Conservation (phyloP, 1,284 basidiomycete genomes). For the Limonomyces culmigenus region DNA sequence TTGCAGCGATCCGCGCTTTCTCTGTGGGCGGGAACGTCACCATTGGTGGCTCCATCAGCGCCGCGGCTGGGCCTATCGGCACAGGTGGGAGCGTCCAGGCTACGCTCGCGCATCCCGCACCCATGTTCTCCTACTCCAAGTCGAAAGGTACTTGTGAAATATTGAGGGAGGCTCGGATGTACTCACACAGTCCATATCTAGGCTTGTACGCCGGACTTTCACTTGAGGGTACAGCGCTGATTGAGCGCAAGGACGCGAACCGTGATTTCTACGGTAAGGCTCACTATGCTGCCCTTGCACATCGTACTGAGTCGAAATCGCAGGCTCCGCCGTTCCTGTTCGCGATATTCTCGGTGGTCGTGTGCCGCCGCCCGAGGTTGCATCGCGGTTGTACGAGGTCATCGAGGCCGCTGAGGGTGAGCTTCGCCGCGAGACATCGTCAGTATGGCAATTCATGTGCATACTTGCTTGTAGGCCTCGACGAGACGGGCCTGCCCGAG, state of each 20-base stretch:
- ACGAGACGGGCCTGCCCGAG: conserved; percentile 66
- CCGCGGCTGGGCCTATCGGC: conserved; percentile 84
- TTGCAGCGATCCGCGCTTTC: conserved; percentile 92
- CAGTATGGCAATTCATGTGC: too few relatives aligned
- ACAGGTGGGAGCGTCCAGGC: conserved; percentile 88
- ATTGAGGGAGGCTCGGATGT: neutral
- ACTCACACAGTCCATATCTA: conserved; percentile 13
- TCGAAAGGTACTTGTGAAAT: conserved; percentile 53
- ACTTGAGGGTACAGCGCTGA: conserved; percentile 86
- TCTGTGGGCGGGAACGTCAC: conserved; percentile 93
- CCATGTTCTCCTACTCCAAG: conserved; percentile 95
- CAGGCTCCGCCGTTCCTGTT: conserved; percentile 78
- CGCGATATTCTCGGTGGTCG: conserved; percentile 82
- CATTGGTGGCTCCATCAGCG: conserved; percentile 78
- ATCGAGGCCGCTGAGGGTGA: conserved; percentile 79
- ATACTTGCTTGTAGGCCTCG: too few relatives aligned
- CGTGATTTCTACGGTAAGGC: conserved; percentile 94
- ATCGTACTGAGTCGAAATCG: too few relatives aligned
- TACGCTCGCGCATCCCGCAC: conserved; percentile 79
- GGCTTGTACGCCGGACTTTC: conserved; percentile 92
- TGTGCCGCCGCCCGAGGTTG: conserved; percentile 93
- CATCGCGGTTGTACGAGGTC: conserved; percentile 85
- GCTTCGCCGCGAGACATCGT: too few relatives aligned
- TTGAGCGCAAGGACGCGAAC: conserved; percentile 92
- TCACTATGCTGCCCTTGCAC: too few relatives aligned